Conservation (phyloP, 768 basidiomycete species). For the Termitomyces heimii region DNA sequence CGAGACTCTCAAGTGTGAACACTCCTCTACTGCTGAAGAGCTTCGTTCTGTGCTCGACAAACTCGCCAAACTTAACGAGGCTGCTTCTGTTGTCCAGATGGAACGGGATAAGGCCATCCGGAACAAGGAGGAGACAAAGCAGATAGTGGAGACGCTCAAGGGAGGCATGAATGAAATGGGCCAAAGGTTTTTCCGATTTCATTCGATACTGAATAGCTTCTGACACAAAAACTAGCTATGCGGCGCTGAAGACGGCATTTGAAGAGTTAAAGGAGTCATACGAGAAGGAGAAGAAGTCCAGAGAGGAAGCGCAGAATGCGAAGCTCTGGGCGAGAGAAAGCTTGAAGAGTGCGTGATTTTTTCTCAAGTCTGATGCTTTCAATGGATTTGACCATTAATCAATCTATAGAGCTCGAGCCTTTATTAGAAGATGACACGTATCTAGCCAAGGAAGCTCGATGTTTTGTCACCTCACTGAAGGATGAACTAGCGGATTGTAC, state of each 20-base stretch:
- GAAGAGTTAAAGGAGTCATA: conserved; percentile 2
- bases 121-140: conserved; percentile 1
- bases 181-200: neutral
- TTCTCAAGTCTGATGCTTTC: neutral
- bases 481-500: conserved; percentile 24
- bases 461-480: conserved; percentile 18
- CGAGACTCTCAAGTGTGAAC: conserved; percentile 6
- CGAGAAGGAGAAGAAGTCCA: neutral
- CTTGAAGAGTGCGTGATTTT: neutral
- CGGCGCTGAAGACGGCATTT: neutral
- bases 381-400: neutral
- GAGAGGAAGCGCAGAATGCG: conserved; percentile 3
- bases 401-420: conserved; percentile 12
- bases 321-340: conserved; percentile 5
- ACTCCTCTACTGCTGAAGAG: neutral
- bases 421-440: conserved; percentile 18
- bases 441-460: conserved; percentile 18
- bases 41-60: conserved; percentile 1
- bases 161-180: conserved; percentile 4
- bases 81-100: neutral
- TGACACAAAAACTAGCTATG: conserved; percentile 4
- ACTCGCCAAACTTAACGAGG: neutral
- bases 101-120: neutral
- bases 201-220: neutral
- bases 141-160: neutral